Conservation (phyloP, 2,329 filamentous ascomycete species). For the Epichloe glyceriae region DNA sequence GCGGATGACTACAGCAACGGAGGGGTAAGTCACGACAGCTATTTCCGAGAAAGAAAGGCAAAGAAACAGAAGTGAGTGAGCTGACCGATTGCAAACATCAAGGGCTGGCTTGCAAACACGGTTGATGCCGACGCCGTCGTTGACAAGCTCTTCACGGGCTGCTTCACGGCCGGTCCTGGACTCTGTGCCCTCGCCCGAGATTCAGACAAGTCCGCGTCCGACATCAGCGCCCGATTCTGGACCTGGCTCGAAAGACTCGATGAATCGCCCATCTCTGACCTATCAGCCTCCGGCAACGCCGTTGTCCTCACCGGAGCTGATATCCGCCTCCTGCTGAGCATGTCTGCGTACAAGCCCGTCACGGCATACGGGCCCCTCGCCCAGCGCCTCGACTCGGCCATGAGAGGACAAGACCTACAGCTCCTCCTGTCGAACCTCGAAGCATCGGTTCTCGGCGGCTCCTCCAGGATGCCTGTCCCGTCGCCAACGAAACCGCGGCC, state of each 20-base stretch:
- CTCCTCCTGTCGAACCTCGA: not conserved
- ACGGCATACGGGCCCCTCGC: conserved; percentile 7
- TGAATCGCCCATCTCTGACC: conserved; percentile 12
- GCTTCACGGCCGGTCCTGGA: conserved; percentile 17
- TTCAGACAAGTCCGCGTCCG: conserved; percentile 14
- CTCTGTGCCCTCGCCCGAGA: conserved; percentile 17
- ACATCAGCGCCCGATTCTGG: conserved; percentile 21
- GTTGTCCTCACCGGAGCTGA: conserved; percentile 20
- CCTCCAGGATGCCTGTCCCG: conserved; percentile 12
- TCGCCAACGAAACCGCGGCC: not conserved
- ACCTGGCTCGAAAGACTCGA: conserved; percentile 18
- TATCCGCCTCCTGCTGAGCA: conserved; percentile 15
- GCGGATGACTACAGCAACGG: conserved; percentile 22
- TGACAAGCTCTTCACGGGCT: conserved; percentile 22
- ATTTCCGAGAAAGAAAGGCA: not conserved
- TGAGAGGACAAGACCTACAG: conserved; percentile 9
- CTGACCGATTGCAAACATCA: no score
- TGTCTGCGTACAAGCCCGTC: conserved; percentile 19
- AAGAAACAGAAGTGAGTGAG: no score
- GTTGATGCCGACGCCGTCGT: conserved; percentile 24
- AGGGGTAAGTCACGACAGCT: conserved; percentile 13
- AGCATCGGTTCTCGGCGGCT: conserved; percentile 1
- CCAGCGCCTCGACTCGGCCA: conserved; percentile 7
- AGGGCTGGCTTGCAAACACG: conserved; percentile 24
- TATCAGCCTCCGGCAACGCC: conserved; percentile 10